Percentiles rank a stretch among this genome's conserved stretches.
phyloP scores from a whole-genome alignment of 345 rosid species.

The Eucalyptus curtisii region DNA sequence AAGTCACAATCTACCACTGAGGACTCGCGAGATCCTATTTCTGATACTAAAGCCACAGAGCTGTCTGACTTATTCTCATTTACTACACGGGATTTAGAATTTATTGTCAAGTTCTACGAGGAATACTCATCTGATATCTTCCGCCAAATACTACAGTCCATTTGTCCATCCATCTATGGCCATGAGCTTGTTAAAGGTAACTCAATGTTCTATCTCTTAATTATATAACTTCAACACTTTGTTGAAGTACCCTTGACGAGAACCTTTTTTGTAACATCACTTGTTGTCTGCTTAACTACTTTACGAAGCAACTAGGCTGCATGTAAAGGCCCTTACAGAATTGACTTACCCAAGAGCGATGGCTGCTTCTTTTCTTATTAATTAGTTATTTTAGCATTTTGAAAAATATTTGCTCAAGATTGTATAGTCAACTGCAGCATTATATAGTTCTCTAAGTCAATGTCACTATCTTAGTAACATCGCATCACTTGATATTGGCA shows the following conservation, averaged over 20 bases:
- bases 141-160: conserved; percentile 68
- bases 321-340: neutral
- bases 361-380: neutral
- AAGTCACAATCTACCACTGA: conserved; percentile 57
- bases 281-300: neutral
- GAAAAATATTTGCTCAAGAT: neutral
- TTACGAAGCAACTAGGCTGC: neutral
- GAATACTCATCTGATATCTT: conserved; percentile 82
- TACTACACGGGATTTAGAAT: conserved; percentile 80
- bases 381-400: neutral
- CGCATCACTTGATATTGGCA: neutral
- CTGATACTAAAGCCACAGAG: conserved; percentile 36
- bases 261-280: neutral
- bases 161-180: conserved; percentile 95
- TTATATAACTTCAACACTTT: neutral
- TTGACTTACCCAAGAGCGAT: neutral
- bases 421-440: neutral
- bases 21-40: conserved; percentile 35
- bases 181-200: conserved; percentile 97
- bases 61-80: conserved; percentile 64
- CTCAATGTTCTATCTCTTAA: neutral
- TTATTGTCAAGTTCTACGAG: conserved; percentile 77
- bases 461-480: neutral
- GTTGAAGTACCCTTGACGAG: neutral
- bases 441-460: neutral